Percentiles rank a stretch among this genome's conserved stretches.
Evolutionary conservation across 140 eudicot genomes (phyloP).

Genomic region (Erigeron philadelphicus): DNA sequence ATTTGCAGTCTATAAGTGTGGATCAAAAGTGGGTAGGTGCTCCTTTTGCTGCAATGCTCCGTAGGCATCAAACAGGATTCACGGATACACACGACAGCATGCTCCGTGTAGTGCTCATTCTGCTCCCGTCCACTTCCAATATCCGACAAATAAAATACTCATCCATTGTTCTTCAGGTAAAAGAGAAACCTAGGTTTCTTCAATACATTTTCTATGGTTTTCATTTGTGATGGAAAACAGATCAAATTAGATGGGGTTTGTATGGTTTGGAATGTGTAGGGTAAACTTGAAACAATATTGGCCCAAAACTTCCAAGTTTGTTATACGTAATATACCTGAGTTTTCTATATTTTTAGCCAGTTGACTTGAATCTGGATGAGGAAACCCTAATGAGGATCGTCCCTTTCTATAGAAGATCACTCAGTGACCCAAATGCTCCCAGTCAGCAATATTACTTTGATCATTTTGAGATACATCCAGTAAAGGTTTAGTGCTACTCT

Average conservation of each 20-base stretch:
- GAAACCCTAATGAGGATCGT: slow-evolving; percentile 88
- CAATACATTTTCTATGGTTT: neutral
- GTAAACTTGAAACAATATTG: neutral
- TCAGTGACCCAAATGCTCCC: slow-evolving; percentile 71
- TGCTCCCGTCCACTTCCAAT: slow-evolving; percentile 57
- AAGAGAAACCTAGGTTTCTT: slow-evolving; percentile 4
- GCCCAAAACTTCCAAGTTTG: no score
- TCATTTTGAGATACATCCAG: slow-evolving; percentile 96
- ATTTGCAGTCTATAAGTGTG: slow-evolving; percentile 63
- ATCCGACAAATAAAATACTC: slow-evolving; percentile 70
- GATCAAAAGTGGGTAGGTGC: slow-evolving; percentile 95
- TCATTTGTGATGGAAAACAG: neutral
- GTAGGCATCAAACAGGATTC: slow-evolving; percentile 61
- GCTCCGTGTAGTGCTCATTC: slow-evolving; percentile 55
- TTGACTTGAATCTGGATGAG: slow-evolving; percentile 91
- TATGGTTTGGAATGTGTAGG: neutral
- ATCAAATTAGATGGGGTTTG: neutral
- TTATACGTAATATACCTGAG: neutral
- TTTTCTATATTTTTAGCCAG: slow-evolving; percentile 50
- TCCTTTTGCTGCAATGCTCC: slow-evolving; percentile 93
- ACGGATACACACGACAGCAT: slow-evolving; percentile 44
- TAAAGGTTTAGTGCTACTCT: slow-evolving; percentile 51
- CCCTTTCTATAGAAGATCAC: slow-evolving; percentile 91
- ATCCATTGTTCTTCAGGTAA: slow-evolving; percentile 92
- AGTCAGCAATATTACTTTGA: slow-evolving; percentile 91